Percentiles rank a stretch among this genome's conserved stretches.
phyloP scores from a whole-genome alignment of 176 grass and related monocot species.

The Triticum dicoccoides region DNA sequence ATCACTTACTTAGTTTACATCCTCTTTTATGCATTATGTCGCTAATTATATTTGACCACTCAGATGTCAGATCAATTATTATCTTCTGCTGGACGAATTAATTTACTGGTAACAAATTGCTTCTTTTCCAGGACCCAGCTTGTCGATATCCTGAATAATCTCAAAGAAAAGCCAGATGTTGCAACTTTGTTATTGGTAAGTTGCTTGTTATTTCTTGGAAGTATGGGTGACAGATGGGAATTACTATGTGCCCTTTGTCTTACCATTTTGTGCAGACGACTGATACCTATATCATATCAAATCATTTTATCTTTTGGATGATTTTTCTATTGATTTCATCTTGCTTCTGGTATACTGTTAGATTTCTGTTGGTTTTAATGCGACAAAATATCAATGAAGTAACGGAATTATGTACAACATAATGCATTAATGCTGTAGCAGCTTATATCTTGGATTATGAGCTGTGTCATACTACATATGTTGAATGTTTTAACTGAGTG shows the following conservation, averaged over 20 bases:
- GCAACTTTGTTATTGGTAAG: constrained; percentile 90
- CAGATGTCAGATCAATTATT: neutral
- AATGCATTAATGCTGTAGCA: neutral
- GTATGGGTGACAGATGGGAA: constrained; percentile 20
- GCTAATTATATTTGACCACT: constrained; percentile 4
- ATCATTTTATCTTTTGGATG: neutral
- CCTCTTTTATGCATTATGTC: constrained; percentile 11
- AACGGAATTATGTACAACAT: neutral
- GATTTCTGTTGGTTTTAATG: neutral
- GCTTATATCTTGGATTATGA: constrained; percentile 9
- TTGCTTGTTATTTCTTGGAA: constrained; percentile 35
- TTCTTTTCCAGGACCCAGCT: constrained; percentile 79
- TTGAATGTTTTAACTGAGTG: neutral
- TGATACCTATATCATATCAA: neutral
- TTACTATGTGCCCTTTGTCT: constrained; percentile 24
- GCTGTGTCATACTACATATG: neutral
- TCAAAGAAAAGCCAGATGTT: constrained; percentile 98
- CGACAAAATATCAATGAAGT: neutral
- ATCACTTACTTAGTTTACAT: constrained; percentile 25
- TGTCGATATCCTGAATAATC: constrained; percentile 92
- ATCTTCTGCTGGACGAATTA: neutral
- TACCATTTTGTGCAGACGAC: constrained; percentile 7
- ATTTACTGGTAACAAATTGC: constrained; percentile 18
- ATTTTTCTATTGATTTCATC: neutral
- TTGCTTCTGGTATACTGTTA: neutral